Conservation (phyloP, 2,329 filamentous ascomycete species). For the Trichoderma sp. region DNA sequence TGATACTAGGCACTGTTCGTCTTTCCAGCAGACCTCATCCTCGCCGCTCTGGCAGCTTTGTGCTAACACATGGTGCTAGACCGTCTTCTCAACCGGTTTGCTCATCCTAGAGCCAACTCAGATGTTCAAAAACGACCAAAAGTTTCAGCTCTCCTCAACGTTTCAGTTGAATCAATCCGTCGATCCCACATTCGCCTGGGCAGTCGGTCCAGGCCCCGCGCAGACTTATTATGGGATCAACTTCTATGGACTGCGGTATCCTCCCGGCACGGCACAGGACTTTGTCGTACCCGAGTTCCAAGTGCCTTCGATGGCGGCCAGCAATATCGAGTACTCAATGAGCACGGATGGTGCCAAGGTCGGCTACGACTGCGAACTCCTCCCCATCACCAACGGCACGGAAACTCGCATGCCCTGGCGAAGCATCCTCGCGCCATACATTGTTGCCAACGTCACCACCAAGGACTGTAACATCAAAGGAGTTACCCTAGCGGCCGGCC, state of each 20-base stretch:
- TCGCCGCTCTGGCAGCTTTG: neutral
- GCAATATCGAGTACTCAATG: slow-evolving; percentile 3
- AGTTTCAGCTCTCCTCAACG: neutral
- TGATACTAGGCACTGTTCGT: slow-evolving; percentile 22
- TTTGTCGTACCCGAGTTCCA: slow-evolving; percentile 11
- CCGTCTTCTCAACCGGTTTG: slow-evolving; percentile 13
- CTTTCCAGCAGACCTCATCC: neutral
- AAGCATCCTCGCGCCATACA: slow-evolving; percentile 33
- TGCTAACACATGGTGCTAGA: neutral
- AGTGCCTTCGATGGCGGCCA: neutral
- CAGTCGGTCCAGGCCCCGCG: slow-evolving; percentile 3
- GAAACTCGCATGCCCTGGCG: slow-evolving; percentile 31
- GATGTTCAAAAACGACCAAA: neutral
- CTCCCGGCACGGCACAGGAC: slow-evolving; percentile 8
- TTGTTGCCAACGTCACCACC: slow-evolving; percentile 34
- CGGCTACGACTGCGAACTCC: slow-evolving; percentile 34
- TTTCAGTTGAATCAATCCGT: neutral
- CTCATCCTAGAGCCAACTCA: slow-evolving; percentile 21
- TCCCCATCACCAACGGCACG: slow-evolving; percentile 34
- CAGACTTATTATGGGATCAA: slow-evolving; percentile 21
- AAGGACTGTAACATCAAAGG: slow-evolving; percentile 35
- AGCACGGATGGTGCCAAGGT: slow-evolving; percentile 33
- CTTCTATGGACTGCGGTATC: slow-evolving; percentile 16
- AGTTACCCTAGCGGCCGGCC: slow-evolving; percentile 33
- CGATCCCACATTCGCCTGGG: neutral